Evolutionary conservation across 148 eudicot species (phyloP).

Genomic region (Heliamphora exappendiculata): DNA sequence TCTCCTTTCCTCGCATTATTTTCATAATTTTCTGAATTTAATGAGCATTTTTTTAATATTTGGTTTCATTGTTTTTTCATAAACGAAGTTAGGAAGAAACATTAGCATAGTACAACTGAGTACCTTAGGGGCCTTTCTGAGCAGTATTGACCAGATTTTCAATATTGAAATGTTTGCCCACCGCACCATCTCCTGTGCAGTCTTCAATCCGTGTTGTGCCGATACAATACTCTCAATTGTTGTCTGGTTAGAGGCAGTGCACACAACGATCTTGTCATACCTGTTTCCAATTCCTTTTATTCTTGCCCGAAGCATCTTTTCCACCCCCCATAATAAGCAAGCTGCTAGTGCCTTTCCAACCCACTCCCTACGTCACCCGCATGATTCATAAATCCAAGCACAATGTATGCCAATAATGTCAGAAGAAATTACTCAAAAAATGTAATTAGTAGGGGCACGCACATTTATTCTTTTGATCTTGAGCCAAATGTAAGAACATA

Average conservation of each 20-base stretch:
- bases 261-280: conserved; percentile 45
- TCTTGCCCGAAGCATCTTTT: conserved; percentile 45
- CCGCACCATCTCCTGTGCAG: conserved; percentile 49
- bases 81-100: not conserved
- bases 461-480: too few species aligned
- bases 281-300: conserved; percentile 23
- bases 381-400: not conserved
- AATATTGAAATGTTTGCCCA: conserved; percentile 56
- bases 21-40: not conserved
- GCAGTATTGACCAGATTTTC: conserved; percentile 60
- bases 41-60: not conserved
- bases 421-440: not conserved
- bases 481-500: not conserved
- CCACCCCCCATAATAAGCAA: conserved; percentile 46
- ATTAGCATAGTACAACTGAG: not conserved
- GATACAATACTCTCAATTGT: conserved; percentile 76
- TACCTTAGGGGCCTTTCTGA: conserved; percentile 77
- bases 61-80: not conserved
- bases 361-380: conserved; percentile 52
- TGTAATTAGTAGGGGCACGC: too few species aligned
- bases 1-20: not conserved
- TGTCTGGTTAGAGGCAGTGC: conserved; percentile 59
- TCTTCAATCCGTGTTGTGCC: conserved; percentile 71
- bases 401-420: not conserved
- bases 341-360: conserved; percentile 64